Evolutionary conservation across 139 green algal genomes (phyloP), one percentile per base, ranked within the genome.

Genomic region (Micromonas commoda): DNA sequence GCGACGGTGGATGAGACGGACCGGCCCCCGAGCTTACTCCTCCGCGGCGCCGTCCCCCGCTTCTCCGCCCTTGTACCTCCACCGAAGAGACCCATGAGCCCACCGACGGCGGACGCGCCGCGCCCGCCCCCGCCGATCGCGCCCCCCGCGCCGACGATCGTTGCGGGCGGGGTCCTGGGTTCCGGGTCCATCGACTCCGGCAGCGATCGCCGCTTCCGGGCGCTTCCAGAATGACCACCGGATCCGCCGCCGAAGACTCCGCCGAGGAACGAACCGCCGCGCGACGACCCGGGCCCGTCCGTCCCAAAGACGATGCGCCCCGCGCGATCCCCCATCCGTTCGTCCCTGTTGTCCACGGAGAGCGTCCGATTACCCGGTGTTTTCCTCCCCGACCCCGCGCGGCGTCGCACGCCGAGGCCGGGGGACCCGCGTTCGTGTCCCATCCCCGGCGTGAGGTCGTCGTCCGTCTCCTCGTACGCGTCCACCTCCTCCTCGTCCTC

Each of bases 161-260:
- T 3, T 29, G 13, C 33, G 26, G 24, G 64, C 29, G 64, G 64
- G 28, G 24, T 38, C 29, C 26, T 13, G 23, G 64, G 64, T 3
- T 71, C 64, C 13, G 64, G 64, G 28, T 71, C 64, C 26, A 71
- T 32, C 26, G 64, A 45, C 33, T 71, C 26, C 26, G 64, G 64
- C 4, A 71, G 26, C 64, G 64, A 33, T 38, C 29, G 32, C 13
- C 64, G 64, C 21, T 33, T 37, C 26, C 64, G 64, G 3, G 23
- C 13, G 45, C 45, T 9, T 16, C 45, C 45, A 16, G 9, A 16
- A 9, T 16, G 9, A 16, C 45, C 9, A 9, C 9, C 45, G 45
- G 45, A 57, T 57, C 45, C 45, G 9, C 45, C 45, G 45, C 9
- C 45, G 45, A 57, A 16, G 45, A 57, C 9, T 57, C 45, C 45